These are phyloP conservation scores for Tremella mesenterica DNA, from an alignment of 768 basidiomycete species.

Conservation along the genomic window DNA sequence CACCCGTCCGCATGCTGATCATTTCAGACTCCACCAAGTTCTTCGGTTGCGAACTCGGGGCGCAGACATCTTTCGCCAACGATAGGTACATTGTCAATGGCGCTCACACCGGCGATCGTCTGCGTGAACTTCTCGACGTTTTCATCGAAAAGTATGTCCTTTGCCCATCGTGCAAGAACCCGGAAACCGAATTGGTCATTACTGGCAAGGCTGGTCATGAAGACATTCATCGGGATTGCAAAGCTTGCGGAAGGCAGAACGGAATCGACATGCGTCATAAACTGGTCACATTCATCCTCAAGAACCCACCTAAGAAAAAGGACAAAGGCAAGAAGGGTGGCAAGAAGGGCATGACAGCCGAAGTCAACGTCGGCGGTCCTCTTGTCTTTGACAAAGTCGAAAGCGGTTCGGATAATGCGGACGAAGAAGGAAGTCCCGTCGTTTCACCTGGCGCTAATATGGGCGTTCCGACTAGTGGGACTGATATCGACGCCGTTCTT, in stretches of 20 bases:
- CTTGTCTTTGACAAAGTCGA: constrained; percentile 47
- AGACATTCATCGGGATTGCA: constrained; percentile 90
- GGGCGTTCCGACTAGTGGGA: constrained; percentile 32
- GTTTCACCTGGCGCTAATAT: constrained; percentile 9
- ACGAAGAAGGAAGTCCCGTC: constrained; percentile 25
- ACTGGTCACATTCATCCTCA: constrained; percentile 88
- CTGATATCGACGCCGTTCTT: constrained; percentile 66
- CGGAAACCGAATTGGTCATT: constrained; percentile 90
- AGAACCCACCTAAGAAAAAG: constrained; percentile 93
- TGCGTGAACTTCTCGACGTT: constrained; percentile 86
- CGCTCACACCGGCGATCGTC: constrained; percentile 78
- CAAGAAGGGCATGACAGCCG: constrained; percentile 46
- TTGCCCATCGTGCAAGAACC: constrained; percentile 96
- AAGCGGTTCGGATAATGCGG: constrained; percentile 35
- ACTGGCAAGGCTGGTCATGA: constrained; percentile 60
- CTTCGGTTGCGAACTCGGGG: constrained; percentile 97
- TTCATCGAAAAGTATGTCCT: constrained; percentile 99
- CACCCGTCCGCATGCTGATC: constrained; percentile 1
- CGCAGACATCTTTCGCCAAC: constrained; percentile 90
- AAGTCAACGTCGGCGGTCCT: constrained; percentile 39
- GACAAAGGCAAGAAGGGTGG: constrained; percentile 46
- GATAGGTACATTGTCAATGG: constrained; percentile 99
- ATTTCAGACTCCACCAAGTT: constrained; percentile 88
- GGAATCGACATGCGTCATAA: constrained; percentile 94
- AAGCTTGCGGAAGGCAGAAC: constrained; percentile 91